Base-by-base conservation (phyloP, 140 eudicot species). In the Cichorium intybus region DNA sequence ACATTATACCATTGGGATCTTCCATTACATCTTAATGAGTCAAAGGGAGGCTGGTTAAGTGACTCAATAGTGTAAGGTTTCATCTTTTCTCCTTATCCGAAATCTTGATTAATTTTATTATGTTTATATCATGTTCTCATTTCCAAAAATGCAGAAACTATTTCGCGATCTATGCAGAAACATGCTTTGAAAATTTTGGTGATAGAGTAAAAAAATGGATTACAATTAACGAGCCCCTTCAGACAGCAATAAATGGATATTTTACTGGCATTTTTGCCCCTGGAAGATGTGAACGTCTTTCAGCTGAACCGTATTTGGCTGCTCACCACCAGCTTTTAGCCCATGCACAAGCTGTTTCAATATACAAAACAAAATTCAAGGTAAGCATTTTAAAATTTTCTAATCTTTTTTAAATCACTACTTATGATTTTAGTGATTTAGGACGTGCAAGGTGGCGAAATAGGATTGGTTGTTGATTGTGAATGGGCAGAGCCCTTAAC, bases 1-100 rank as follows among this genome's bases (percentile, higher is more conserved):
- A 88, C 96, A 72, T 67, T 88, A 69, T 88, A 88, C 71, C 96
- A 85, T 64, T 88, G 96, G 95, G 96, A 85, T 81, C 82, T 88
- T 62, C 96, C 96, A 41, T 72, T 75, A 62, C 82, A 77, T 73
- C 96, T 87, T 29, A 58, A 77, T 10, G 87, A 85, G 78, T 75
- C 84, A 10, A 64, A 67, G 26, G 85, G 85, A 60, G 96, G 96
- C 62, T 88, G 96, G 96, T 63, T 82, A 60, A 82, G 74, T 64
- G 79, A 85, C 62, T 78, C 87, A 76, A 70, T 82, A 37, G 87
- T 77, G 94, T 84, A 83, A 85, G 94, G 68, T 70, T 69, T 74
- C 10, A 51, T 52, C 57, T 66, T 66, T 58, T 58, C 6, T 43
- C 41, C 62, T 58, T 28, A 5, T 24, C 46, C 62, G 4, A 9